These are phyloP conservation scores for Aegilops bicornis DNA, from an alignment of 176 grass and related monocot genomes.

Conservation along the genomic window DNA sequence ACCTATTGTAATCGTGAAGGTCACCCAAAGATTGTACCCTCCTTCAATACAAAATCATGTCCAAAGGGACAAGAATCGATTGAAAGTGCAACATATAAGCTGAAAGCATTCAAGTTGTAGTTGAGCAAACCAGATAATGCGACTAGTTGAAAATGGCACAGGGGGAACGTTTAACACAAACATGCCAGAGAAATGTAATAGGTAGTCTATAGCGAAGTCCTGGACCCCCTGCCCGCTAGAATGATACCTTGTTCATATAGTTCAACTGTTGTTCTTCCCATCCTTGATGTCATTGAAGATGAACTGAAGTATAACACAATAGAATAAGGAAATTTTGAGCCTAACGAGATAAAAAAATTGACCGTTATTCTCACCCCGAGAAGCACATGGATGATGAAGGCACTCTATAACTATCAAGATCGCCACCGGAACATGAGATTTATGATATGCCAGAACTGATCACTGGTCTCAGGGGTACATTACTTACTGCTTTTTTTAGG, in stretches of 20 bases:
- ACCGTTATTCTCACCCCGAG: constrained; percentile 1
- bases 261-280: constrained; percentile 69
- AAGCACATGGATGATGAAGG: constrained; percentile 21
- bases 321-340: constrained; percentile 25
- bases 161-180: background rate
- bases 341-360: constrained; percentile 28
- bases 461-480: constrained; percentile 43
- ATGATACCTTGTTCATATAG: constrained; percentile 80
- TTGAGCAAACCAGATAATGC: no score
- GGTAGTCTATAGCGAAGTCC: constrained; percentile 58
- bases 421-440: constrained; percentile 27
- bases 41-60: constrained; percentile 5
- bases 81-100: constrained; percentile 28
- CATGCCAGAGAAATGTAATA: constrained; percentile 6
- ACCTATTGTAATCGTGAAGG: constrained; percentile 20
- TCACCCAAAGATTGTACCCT: constrained; percentile 31
- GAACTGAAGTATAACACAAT: background rate
- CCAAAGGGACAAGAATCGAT: constrained; percentile 40
- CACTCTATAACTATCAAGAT: constrained; percentile 35
- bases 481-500: constrained; percentile 10
- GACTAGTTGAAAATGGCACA: background rate
- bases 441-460: constrained; percentile 25
- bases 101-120: no score
- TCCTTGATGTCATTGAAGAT: constrained; percentile 31
- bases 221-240: constrained; percentile 78